Evolutionary conservation across 148 eudicot genomes (phyloP).

Genomic region (Fagopyrum homotropicum): DNA sequence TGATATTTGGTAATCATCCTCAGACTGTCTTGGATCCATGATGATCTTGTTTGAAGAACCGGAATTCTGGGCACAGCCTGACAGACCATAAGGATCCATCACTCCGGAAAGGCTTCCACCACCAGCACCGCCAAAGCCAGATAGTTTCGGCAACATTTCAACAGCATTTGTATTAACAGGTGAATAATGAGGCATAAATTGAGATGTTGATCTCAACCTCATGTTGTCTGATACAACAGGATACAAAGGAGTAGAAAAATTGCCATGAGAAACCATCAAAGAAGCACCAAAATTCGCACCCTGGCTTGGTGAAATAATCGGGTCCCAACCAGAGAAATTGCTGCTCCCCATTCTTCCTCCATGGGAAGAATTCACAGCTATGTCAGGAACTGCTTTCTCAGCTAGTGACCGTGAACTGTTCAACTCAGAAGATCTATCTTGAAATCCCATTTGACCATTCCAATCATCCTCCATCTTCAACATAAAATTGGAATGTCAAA

Average conservation of each 20-base stretch:
- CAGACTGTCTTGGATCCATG: slow-evolving; percentile 16
- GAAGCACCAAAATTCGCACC: slow-evolving; percentile 43
- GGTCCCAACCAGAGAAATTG: slow-evolving; percentile 47
- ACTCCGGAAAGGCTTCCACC: slow-evolving; percentile 62
- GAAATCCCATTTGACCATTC: slow-evolving; percentile 46
- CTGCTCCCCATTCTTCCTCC: not conserved
- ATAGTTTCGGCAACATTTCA: slow-evolving; percentile 40
- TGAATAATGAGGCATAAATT: slow-evolving; percentile 38
- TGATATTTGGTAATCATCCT: slow-evolving; percentile 32
- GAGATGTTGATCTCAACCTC: slow-evolving; percentile 25
- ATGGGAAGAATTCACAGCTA: slow-evolving; percentile 15
- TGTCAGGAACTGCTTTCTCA: slow-evolving; percentile 15
- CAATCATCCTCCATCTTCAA: slow-evolving; percentile 50
- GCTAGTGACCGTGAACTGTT: slow-evolving; percentile 26
- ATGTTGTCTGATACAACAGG: slow-evolving; percentile 30
- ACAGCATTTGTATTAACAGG: slow-evolving; percentile 51
- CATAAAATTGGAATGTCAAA: slow-evolving; percentile 9
- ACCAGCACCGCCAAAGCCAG: slow-evolving; percentile 29
- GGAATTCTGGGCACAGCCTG: slow-evolving; percentile 34
- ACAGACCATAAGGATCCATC: slow-evolving; percentile 43
- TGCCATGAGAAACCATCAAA: slow-evolving; percentile 36
- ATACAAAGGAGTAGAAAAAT: slow-evolving; percentile 33
- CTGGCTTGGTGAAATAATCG: slow-evolving; percentile 47
- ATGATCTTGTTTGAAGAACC: not conserved
- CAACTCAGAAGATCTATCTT: slow-evolving; percentile 32